Evolutionary conservation across 768 basidiomycete genomes (phyloP), one percentile per base, ranked within the genome.

Genomic region (Leccinum arenicola): DNA sequence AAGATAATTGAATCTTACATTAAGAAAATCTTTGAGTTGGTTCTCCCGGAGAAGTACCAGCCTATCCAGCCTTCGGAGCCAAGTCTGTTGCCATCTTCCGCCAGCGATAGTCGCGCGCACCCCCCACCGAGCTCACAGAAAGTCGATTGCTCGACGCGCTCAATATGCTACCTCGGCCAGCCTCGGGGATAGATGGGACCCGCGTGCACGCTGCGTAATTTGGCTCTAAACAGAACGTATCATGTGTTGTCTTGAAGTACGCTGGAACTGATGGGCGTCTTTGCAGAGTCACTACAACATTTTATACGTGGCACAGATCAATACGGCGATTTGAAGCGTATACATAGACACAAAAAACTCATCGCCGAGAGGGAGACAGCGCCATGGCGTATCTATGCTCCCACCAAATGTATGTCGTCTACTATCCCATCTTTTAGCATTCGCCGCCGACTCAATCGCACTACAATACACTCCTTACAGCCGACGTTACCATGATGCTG

Each of bases 151-250:
- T 45, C 11, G 43, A 45, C 19, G 19, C 43, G 11, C 11, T 19
- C 11, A 6, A 45, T 12, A 45, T 45, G 43, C 5, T 19, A 21
- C 43, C 43, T 53, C n/a, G 17, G 35, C 52, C 60, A 49, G 50
- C 64, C 52, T 65, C 69, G 10, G 52, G 62, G 62, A 64, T 70
- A n/a, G 67, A 11, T 70, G 58, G 49, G 49, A 50, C 49, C 49
- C 10, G 27, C 17, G 14, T 50, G 27, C 25, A n/a, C 49, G 49
- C 27, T 50, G 17, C 49, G 49, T n/a, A 50, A 27, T 50, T 29
- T 50, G 15, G 49, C 49, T 25, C 49, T 27, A 17, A 25, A 50
- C 8, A 50, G 49, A 27, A 29, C 25, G 49, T 50, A 10, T 29
- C 8, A 9, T 10, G 6, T 29, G 17, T 11, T 17, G 8, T 50